Evolutionary conservation across 2,329 filamentous ascomycete genomes (phyloP), one percentile per base, ranked within the genome.

Genomic region (Colletotrichum acutatum): DNA sequence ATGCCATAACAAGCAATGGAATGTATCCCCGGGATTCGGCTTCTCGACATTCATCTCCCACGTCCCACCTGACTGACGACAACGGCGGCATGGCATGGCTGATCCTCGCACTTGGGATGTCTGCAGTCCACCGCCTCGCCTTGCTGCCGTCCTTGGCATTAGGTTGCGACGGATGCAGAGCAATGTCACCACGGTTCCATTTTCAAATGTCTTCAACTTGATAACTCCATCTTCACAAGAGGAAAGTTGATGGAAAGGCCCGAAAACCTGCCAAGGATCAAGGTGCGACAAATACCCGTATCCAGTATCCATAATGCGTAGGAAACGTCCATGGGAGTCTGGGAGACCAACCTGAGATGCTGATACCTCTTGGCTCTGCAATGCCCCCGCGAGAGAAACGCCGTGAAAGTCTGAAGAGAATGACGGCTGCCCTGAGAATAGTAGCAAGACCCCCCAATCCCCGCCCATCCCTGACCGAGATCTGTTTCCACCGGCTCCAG

Each of bases 281-380:
- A 63, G 60, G 37, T 22, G 58, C 26, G 49, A 24, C 19, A 49
- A 46, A 22, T 62, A 30, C 32, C 68, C 56, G 26, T 37, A 26
- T 60, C 8, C 34, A 42, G 37, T 42, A 42, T 19, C 37, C 37
- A 19, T 42, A 4, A 1, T 4, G 32, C 32, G 24, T 26, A 57
- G 34, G 59, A 69, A 56, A 42, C 42, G 58, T 59, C 49, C 66
- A 72, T 72, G 70, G 26, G 60, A 62, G n/a, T 22, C 49, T 72
- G 70, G 26, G 60, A 62, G n/a, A 30, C 49, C 66, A 69, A 64
- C 66, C 60, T 54, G 70, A 60, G 60, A 60, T 72, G 70, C 24
- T 70, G 70, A 64, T 69, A 70, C 70, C 49, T 69, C 59, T 72
- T 72, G 70, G 70, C 59, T 60, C 69, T 37, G 66, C 66, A 69